Evolutionary conservation across 176 grass and related monocot genomes (phyloP).

Genomic region (Hyparrhenia diplandra): DNA sequence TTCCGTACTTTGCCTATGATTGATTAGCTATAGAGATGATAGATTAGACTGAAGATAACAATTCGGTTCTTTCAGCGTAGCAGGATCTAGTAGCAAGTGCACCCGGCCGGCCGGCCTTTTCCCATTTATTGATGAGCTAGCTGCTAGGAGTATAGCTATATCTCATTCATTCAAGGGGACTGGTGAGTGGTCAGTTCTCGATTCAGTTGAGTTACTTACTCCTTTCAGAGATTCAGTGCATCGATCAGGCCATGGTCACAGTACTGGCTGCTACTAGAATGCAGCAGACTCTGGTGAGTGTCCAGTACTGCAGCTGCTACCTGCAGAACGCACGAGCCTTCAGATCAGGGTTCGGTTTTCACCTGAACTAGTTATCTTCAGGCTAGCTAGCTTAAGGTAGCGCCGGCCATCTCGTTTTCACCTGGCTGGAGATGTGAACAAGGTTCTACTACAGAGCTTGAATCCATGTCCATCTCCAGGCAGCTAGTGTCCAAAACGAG

Average conservation of each 20-base stretch:
- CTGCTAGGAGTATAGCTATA: not conserved
- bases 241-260: not conserved
- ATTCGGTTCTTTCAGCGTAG: slow-evolving; percentile 19
- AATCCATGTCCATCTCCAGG: not conserved
- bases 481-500: not conserved
- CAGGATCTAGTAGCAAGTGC: not conserved
- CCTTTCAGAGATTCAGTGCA: not conserved
- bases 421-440: not conserved
- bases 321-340: not conserved
- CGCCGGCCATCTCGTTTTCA: not conserved
- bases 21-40: slow-evolving; percentile 5
- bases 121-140: not conserved
- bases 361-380: no score
- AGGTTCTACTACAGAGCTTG: not conserved
- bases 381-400: no score
- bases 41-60: slow-evolving; percentile 27
- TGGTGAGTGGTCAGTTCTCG: not conserved
- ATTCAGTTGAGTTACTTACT: not conserved
- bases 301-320: not conserved
- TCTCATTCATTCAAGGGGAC: not conserved
- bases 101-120: no score
- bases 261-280: not conserved
- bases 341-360: no score
- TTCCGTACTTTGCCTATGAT: not conserved
- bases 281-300: not conserved